These are phyloP conservation scores for Boletellus deceptivus DNA, from an alignment of 1,284 basidiomycete genomes.

Conservation along the genomic window DNA sequence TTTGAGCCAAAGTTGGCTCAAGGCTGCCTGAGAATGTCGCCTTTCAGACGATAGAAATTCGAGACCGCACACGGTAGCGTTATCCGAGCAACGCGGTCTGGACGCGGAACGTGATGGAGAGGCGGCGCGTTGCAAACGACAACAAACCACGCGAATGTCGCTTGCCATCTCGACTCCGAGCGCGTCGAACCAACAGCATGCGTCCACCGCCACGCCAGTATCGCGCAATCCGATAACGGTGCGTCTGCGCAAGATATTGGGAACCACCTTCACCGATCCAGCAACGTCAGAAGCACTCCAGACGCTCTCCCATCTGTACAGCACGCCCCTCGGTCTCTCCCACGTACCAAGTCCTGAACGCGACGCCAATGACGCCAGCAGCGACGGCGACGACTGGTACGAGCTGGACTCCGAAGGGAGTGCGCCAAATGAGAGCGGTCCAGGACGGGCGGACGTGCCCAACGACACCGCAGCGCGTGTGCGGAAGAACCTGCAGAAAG, in stretches of 20 bases:
- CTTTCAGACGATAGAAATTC: too few species aligned
- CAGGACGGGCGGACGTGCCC: conserved; percentile 26
- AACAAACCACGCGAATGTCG: conserved; percentile 7
- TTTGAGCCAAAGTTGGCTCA: too few species aligned
- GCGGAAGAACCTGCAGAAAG: conserved; percentile 75
- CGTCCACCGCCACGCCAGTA: background rate
- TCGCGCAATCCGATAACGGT: conserved; percentile 69
- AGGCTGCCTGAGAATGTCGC: too few species aligned
- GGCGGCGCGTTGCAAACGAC: too few species aligned
- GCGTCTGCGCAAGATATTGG: conserved; percentile 86
- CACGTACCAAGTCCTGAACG: conserved; percentile 12
- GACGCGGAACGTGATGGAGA: too few species aligned
- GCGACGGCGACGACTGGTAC: conserved; percentile 36
- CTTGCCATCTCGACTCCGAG: conserved; percentile 7
- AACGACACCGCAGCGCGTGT: conserved; percentile 66
- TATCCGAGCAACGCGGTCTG: too few species aligned
- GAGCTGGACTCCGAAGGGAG: conserved; percentile 15
- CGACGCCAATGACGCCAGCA: conserved; percentile 34
- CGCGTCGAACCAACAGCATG: conserved; percentile 9
- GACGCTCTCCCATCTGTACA: conserved; percentile 80
- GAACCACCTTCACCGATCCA: conserved; percentile 80
- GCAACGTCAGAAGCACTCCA: conserved; percentile 78
- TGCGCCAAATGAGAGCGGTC: conserved; percentile 8
- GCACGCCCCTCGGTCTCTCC: conserved; percentile 14
- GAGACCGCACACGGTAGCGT: too few species aligned